Evolutionary conservation across 768 basidiomycete species (phyloP).

Genomic region (Mycena kentingensis): DNA sequence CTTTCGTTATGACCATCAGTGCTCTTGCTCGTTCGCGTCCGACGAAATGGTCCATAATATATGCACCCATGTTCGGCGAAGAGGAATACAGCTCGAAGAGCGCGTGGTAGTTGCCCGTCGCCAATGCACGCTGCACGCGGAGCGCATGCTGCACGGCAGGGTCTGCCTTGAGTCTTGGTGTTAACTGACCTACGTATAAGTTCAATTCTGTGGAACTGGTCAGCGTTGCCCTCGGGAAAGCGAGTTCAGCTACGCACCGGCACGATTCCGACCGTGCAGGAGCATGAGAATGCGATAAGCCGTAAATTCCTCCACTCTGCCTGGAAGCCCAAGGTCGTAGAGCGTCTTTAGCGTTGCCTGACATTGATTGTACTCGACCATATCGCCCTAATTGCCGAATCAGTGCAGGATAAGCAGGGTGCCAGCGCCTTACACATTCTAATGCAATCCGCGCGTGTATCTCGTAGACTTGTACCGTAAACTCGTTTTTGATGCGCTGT

Average conservation of each 20-base stretch:
- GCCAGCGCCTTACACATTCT: constrained; percentile 65
- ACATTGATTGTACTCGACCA: constrained; percentile 99
- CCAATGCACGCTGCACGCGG: constrained; percentile 81
- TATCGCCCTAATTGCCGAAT: constrained; percentile 67
- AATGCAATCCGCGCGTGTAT: constrained; percentile 97
- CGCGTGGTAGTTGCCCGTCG: constrained; percentile 92
- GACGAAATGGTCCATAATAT: constrained; percentile 99
- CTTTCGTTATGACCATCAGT: constrained; percentile 87
- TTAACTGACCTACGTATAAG: constrained; percentile 96
- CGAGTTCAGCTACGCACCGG: constrained; percentile 59
- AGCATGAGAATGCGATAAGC: constrained; percentile 98
- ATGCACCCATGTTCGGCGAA: constrained; percentile 96
- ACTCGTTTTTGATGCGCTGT: constrained; percentile 97
- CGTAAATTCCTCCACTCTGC: constrained; percentile 93
- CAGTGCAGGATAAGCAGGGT: constrained; percentile 14
- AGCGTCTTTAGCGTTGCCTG: constrained; percentile 86
- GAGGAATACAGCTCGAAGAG: constrained; percentile 82
- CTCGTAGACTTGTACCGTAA: constrained; percentile 96
- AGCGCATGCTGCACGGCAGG: constrained; percentile 86
- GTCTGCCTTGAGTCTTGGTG: constrained; percentile 83
- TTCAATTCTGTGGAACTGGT: constrained; percentile 74
- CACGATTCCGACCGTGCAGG: constrained; percentile 89
- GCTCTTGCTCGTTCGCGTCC: constrained; percentile 86
- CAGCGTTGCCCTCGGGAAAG: constrained; percentile 3
- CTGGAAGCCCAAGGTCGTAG: constrained; percentile 91